Conservation (phyloP, 257 asterid species). For the Przewalskia tangutica region DNA sequence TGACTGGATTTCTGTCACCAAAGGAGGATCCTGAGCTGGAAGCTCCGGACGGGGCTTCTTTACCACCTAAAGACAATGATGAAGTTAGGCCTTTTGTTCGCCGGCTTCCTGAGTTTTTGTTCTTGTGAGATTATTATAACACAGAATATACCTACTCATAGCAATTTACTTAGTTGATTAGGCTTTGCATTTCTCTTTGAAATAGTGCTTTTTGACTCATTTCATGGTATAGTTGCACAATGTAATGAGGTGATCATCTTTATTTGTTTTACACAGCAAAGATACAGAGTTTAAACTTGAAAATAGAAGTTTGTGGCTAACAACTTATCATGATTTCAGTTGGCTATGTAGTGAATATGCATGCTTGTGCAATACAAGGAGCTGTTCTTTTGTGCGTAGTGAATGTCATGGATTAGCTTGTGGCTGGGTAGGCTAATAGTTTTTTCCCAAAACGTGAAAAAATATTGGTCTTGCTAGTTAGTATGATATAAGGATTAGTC, state of each 20-base stretch:
- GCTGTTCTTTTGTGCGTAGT: not conserved
- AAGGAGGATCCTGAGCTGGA: conserved; percentile 53
- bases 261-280: not conserved
- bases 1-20: conserved; percentile 61
- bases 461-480: not conserved
- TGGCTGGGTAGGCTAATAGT: not conserved
- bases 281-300: not conserved
- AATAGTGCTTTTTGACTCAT: not conserved
- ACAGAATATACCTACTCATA: not conserved
- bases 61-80: conserved; percentile 32
- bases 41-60: conserved; percentile 44
- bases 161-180: not conserved
- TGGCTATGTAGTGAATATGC: not conserved
- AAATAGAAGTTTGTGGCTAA: not conserved
- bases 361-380: not conserved
- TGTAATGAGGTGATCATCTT: not conserved
- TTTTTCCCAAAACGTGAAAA: not conserved
- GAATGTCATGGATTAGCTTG: not conserved
- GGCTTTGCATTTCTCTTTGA: not conserved
- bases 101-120: conserved; percentile 53
- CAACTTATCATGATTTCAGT: not conserved
- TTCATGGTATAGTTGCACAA: not conserved
- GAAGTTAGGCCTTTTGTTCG: conserved; percentile 51
- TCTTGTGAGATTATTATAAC: conserved; percentile 39
- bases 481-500: not conserved